Percentiles rank a stretch among this genome's conserved stretches.
Conservation (phyloP, 495 filamentous ascomycete genomes). For the Aspergillus haitiensis region DNA sequence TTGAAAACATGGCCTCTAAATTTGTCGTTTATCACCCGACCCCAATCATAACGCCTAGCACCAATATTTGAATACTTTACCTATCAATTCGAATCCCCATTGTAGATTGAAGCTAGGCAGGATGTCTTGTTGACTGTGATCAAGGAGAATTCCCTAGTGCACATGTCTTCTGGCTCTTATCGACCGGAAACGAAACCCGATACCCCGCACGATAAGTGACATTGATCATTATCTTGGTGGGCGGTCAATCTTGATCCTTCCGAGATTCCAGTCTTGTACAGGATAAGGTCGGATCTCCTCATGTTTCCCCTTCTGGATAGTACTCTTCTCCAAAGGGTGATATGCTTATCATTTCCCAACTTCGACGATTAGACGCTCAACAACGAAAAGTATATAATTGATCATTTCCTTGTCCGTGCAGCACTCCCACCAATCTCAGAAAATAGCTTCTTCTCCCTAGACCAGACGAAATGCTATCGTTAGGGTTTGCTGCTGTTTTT, state of each 20-base stretch:
- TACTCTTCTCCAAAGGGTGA: not conserved
- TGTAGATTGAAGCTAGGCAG: no score
- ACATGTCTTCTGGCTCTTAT: not conserved
- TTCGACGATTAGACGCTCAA: not conserved
- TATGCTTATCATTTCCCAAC: not conserved
- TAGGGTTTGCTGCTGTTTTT: constrained; percentile 23
- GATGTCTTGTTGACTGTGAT: no score
- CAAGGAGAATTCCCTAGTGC: no score
- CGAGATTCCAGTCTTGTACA: constrained; percentile 6
- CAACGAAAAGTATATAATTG: no score
- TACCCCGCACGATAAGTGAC: constrained; percentile 6
- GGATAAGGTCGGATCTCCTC: constrained; percentile 12
- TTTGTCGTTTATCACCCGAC: no score
- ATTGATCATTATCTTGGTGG: constrained; percentile 21
- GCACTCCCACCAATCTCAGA: no score
- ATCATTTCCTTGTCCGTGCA: no score
- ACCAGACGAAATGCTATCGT: constrained; percentile 27
- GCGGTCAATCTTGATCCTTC: constrained; percentile 10
- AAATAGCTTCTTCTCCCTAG: not conserved
- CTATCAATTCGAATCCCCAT: no score
- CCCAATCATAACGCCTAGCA: no score
- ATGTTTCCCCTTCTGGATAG: constrained; percentile 14
- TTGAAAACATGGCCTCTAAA: no score
- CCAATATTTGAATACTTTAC: no score
- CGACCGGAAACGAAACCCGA: not conserved